These are phyloP conservation scores for Teratosphaeriaceae sp. DNA, from an alignment of 2,329 filamentous ascomycete species.

Conservation along the genomic window DNA sequence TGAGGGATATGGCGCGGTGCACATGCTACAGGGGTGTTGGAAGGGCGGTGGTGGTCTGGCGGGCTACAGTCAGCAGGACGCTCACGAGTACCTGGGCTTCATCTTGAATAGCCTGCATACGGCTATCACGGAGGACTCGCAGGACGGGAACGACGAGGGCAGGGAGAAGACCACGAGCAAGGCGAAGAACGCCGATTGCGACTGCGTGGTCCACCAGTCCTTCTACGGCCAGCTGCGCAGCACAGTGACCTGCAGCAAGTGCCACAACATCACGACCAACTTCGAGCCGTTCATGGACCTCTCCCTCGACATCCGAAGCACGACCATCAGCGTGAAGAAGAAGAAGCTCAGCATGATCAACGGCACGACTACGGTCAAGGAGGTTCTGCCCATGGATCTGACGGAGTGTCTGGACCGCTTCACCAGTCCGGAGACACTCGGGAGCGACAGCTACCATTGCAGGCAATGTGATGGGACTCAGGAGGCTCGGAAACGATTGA, in stretches of 20 bases:
- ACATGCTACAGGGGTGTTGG: slow-evolving; percentile 85
- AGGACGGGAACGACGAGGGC: slow-evolving; percentile 39
- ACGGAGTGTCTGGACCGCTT: slow-evolving; percentile 74
- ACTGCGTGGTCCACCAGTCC: slow-evolving; percentile 88
- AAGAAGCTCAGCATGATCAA: slow-evolving; percentile 43
- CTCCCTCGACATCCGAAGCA: slow-evolving; percentile 73
- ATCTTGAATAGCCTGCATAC: slow-evolving; percentile 83
- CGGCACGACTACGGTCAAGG: slow-evolving; percentile 29
- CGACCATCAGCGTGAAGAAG: slow-evolving; percentile 54
- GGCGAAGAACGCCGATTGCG: slow-evolving; percentile 47
- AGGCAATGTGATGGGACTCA: slow-evolving; percentile 67
- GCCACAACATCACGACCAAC: slow-evolving; percentile 72
- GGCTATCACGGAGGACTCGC: slow-evolving; percentile 53
- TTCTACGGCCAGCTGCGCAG: slow-evolving; percentile 90
- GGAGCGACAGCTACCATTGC: slow-evolving; percentile 72
- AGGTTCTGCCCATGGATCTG: slow-evolving; percentile 33
- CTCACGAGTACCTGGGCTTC: slow-evolving; percentile 96
- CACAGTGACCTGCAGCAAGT: slow-evolving; percentile 85
- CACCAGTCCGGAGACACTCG: slow-evolving; percentile 70
- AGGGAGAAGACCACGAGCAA: background rate
- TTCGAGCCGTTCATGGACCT: slow-evolving; percentile 88
- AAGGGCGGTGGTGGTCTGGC: slow-evolving; percentile 63
- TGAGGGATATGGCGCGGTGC: slow-evolving; percentile 84
- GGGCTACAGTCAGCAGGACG: slow-evolving; percentile 92
- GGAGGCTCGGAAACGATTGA: slow-evolving; percentile 76